phyloP scores from a whole-genome alignment of 192 early-diverging fungal species.

The Backusella morwellensis region DNA sequence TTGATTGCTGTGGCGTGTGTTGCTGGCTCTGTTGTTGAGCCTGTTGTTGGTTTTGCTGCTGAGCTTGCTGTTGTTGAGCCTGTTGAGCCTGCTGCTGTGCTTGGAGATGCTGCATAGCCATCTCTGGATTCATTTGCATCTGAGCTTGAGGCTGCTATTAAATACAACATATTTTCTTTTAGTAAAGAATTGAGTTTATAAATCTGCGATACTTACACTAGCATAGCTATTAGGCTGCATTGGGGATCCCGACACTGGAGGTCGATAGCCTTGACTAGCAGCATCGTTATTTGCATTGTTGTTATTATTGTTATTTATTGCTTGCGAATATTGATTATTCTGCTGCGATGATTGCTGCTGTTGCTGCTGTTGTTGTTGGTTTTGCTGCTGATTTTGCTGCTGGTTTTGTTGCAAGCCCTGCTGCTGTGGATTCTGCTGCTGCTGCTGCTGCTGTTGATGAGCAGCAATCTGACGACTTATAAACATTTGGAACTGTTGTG shows the following conservation, averaged over 20 bases:
- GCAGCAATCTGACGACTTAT: constrained; percentile 10
- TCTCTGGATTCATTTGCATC: background rate
- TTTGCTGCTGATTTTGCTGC: too few relatives aligned
- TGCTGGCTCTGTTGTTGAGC: constrained; percentile 5
- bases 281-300: background rate
- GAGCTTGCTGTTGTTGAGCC: background rate
- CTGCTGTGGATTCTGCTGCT: too few relatives aligned
- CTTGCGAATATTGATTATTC: background rate
- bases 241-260: constrained; percentile 1
- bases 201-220: background rate
- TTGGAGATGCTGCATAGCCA: constrained; percentile 7
- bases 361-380: background rate
- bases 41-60: background rate
- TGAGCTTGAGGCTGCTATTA: background rate
- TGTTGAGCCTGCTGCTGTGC: background rate
- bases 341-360: background rate
- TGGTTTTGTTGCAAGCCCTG: too few relatives aligned
- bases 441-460: constrained; percentile 9
- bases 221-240: constrained; percentile 11
- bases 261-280: background rate
- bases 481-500: constrained; percentile 16
- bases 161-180: background rate
- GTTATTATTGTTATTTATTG: background rate
- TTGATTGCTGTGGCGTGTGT: constrained; percentile 16
- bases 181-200: background rate